Evolutionary conservation across 1,139 yeast species (phyloP), one percentile per base, ranked within the genome.

Genomic region (Debaryomycetaceae sp.): DNA sequence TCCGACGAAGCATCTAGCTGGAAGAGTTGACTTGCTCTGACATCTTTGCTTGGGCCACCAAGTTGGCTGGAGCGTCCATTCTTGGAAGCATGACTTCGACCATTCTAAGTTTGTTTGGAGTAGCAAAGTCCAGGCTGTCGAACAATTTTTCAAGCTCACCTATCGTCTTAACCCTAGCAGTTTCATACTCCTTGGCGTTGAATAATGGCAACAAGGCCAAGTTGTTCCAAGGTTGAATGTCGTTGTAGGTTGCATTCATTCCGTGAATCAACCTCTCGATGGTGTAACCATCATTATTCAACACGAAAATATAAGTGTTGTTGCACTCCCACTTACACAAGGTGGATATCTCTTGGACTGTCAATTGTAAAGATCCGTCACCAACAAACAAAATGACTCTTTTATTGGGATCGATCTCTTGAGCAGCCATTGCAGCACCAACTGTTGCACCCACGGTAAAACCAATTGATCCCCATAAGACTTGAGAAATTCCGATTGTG

Each of bases 191-290:
- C 61, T 75, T 75, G 53, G 91, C 89, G 62, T 84, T 86, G 72
- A 87, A 88, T 44, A 85, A 68, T 45, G 84, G 83, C 62, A 87
- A 75, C 53, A 87, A 64, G 47, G 75, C 74, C 65, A 78, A 74
- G 71, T 87, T 87, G 62, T 85, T 78, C 96, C 96, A 88, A 51
- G 83, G 76, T 68, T 87, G 95, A 59, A 88, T 82, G 59, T 84
- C 87, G 65, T 88, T 87, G 72, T 88, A 88, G 42, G 75, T 63
- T 39, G 95, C 93, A 39, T 70, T 74, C 56, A 77, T 82, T 55
- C 96, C 96, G 69, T 87, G 96, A 55, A 88, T 87, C 69, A 88
- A 78, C 68, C 91, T 81, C 72, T 88, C 96, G 64, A 88, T 87
- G 52, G 96, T 87, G 75, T 87, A 87, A 61, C 96, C 96, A 54